Base-by-base conservation (phyloP, 1,284 basidiomycete genomes). In the Coniferiporia sulphurascens region DNA sequence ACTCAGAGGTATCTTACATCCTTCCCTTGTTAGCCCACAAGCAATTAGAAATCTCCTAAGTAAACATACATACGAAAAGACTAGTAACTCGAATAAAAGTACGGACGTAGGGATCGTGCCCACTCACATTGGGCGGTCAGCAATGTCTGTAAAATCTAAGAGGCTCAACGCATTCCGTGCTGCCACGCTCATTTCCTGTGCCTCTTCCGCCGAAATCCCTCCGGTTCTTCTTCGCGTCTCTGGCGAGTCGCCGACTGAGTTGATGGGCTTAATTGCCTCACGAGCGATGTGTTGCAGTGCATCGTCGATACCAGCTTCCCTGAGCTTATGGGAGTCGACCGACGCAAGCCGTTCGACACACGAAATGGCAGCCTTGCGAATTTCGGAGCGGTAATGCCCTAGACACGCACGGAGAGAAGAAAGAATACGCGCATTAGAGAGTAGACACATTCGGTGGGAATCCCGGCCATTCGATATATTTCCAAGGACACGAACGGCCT, bases 381-480 rank as follows among this genome's bases (percentile, higher is more conserved):
- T 78, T 3, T 81, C 80, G 0, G 79, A 74, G 44, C 78, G 81
- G 1, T 76, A 73, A 55, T 86, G 82, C 0, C 81, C 77, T 21
- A 90, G 76, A 51, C 81, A 83, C 5, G 68, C 63, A n/a, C 80
- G 80, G 0, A 89, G 72, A 1, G 79, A 74, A 12, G 68, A 64
- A 1, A 89, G 77, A 7, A 90, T 73, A 1, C 73, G 72, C 0
- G 78, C 72, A 62, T 83, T 75, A 0, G 72, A 66, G 19, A 86
- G 72, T 35, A 89, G 80, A 32, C 72, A 69, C 51, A 73, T 72
- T 58, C 83, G 82, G 48, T 79, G 76, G 19, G 73, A 68, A 0
- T 73, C 66, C 1, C 72, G 69, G 27, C 83, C 83, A 66, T 89
- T 89, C 21, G 82, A 75, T 19, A 91, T 73, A 68, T 90, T 89